Conservation (phyloP, 306 rosid species). For the Aeschynomene evenia region DNA sequence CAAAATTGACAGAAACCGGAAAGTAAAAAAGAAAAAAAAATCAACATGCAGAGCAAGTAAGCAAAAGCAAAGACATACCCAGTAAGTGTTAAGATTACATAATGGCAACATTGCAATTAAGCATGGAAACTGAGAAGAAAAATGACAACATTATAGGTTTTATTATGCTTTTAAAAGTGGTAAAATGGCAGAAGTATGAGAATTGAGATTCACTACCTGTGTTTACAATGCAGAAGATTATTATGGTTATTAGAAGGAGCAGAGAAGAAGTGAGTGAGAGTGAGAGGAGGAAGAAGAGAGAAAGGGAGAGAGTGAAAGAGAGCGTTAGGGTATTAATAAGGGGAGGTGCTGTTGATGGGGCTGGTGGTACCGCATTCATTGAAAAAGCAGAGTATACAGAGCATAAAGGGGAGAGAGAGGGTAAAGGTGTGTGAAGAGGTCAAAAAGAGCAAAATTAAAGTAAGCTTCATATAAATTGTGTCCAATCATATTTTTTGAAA, state of each 20-base stretch:
- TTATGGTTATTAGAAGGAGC: background rate
- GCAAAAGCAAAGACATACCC: background rate
- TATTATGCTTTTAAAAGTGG: background rate
- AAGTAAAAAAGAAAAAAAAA: no score
- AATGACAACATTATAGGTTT: background rate
- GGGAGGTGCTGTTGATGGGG: conserved; percentile 8
- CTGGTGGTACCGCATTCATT: conserved; percentile 56
- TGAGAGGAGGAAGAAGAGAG: background rate
- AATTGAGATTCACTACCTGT: conserved; percentile 33
- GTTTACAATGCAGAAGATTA: conserved; percentile 1
- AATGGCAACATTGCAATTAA: conserved; percentile 4
- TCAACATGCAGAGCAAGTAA: conserved; percentile 29
- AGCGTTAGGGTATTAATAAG: conserved; percentile 32
- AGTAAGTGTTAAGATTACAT: background rate
- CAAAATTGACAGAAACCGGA: background rate
- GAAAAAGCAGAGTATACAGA: conserved; percentile 46
- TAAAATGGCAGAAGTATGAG: background rate
- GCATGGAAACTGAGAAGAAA: background rate
- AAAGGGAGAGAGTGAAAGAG: background rate
- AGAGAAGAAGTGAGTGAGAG: background rate
- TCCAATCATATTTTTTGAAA: background rate
- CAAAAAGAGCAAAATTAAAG: conserved; percentile 12
- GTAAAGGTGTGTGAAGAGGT: background rate
- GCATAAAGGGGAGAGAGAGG: conserved; percentile 17
- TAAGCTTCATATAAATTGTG: background rate